Percentiles rank a stretch among this genome's conserved stretches.
Evolutionary conservation across 2,329 filamentous ascomycete genomes (phyloP).

Genomic region (Metarhizium album): DNA sequence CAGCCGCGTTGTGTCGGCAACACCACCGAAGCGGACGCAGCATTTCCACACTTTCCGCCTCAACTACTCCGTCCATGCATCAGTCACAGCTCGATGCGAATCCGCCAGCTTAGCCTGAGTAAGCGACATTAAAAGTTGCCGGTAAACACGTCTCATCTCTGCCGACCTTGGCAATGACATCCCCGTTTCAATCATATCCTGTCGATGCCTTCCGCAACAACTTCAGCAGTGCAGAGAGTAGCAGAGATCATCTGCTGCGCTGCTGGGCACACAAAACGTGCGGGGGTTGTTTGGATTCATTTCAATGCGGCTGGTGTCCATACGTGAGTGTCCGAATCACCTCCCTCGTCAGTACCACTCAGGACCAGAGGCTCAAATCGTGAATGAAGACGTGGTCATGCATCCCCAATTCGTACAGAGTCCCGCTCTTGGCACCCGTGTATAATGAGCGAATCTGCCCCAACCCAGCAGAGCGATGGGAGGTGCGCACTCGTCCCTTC

Average conservation of each 20-base stretch:
- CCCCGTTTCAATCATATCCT: background rate
- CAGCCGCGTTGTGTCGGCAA: too few relatives aligned
- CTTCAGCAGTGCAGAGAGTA: slow-evolving; percentile 17
- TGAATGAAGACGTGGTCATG: slow-evolving; percentile 37
- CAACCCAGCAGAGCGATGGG: slow-evolving; percentile 32
- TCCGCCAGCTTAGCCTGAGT: background rate
- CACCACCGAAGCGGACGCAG: too few relatives aligned
- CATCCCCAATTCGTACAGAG: slow-evolving; percentile 35
- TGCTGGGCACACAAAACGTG: slow-evolving; percentile 44
- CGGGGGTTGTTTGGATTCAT: slow-evolving; percentile 30
- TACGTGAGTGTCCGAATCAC: slow-evolving; percentile 27
- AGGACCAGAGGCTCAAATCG: slow-evolving; percentile 2
- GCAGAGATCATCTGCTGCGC: slow-evolving; percentile 31
- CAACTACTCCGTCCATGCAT: background rate
- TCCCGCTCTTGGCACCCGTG: slow-evolving; percentile 39
- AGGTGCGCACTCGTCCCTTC: slow-evolving; percentile 24
- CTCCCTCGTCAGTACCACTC: background rate
- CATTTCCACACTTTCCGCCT: too few relatives aligned
- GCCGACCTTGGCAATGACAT: background rate
- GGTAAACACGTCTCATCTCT: background rate
- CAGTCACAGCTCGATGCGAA: background rate
- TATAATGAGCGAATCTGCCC: slow-evolving; percentile 41
- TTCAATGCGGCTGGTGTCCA: slow-evolving; percentile 42
- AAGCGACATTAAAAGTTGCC: background rate
- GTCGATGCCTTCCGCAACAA: slow-evolving; percentile 16